phyloP scores from a whole-genome alignment of 2,329 filamentous ascomycete genomes.

The Fusarium temperatum region DNA sequence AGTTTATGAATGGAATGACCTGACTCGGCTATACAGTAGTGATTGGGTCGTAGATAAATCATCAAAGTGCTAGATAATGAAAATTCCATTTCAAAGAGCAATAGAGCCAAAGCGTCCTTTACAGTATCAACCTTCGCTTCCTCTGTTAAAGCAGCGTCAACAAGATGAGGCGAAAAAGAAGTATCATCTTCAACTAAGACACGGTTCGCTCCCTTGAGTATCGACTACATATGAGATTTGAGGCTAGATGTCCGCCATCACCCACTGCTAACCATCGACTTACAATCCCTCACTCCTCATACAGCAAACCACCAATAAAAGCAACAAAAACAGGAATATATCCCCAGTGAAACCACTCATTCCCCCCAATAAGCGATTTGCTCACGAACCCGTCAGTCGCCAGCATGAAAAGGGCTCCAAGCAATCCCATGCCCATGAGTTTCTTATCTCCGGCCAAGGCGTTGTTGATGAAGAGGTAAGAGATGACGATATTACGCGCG shows the following conservation, averaged over 20 bases:
- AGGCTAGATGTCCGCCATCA: rapidly evolving
- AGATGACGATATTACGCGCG: conserved; percentile 26
- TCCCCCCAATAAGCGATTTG: conserved; percentile 14
- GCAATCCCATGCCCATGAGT: conserved; percentile 1
- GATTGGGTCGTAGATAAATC: neutral
- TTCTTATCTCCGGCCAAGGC: conserved; percentile 20
- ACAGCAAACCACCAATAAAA: conserved; percentile 7
- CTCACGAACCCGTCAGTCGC: conserved; percentile 31
- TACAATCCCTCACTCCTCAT: neutral
- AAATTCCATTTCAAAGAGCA: neutral
- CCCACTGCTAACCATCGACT: neutral
- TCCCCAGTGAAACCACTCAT: conserved; percentile 37
- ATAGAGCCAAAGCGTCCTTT: rapidly evolving
- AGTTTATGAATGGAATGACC: rapidly evolving
- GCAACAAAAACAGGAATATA: conserved; percentile 14
- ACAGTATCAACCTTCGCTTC: rapidly evolving
- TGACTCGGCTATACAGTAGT: too few species aligned
- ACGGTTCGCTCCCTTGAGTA: neutral
- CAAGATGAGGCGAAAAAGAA: too few species aligned
- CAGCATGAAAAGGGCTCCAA: conserved; percentile 3
- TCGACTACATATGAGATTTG: rapidly evolving
- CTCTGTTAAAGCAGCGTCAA: rapidly evolving
- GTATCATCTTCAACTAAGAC: neutral
- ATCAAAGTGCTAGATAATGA: neutral
- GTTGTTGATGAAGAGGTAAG: conserved; percentile 26